Base-by-base conservation (phyloP, 2,329 filamentous ascomycete species). In the Xylaria sp. region DNA sequence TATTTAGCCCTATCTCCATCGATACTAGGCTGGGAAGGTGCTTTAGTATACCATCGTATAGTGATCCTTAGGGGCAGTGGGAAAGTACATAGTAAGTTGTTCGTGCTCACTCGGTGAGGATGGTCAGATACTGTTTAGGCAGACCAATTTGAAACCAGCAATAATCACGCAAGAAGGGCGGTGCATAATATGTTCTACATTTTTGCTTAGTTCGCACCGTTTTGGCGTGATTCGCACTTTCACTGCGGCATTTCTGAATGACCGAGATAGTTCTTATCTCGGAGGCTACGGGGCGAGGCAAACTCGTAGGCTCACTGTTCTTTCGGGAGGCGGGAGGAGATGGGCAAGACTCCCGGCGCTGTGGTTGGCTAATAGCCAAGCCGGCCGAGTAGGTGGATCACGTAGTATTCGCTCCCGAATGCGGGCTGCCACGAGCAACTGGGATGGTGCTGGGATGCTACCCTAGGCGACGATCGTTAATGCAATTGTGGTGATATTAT, bases 391-490 rank as follows among this genome's bases (percentile, higher is more conserved):
- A 34, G 52, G 62, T 30, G 34, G 30, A 15, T 32, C 52, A 46
- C 52, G 64, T 64, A 30, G 60, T 12, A 67, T 59, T 46, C 63
- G 50, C 15, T 64, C 36, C 56, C 60, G 60, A 67, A 61, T 67
- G 60, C 55, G 60, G 67, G 48, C 25, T 58, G 60, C 67, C 63
- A 70, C 57, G 65, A 52, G 67, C 28, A 65, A 13, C 67, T 57
- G 15, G 65, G 67, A 67, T 67, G 25, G 34, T 20, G 30, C 63
- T 61, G 39, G 50, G 59, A 55, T 60, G 59, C 30, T 50, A 66
- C 50, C 65, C 58, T 36, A 53, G 65, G 46, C 63, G 62, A 48
- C 45, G 65, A 68, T 66, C 65, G 32, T 63, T 20, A 56, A 60
- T 63, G 68, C 55, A 68, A 60, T 68, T 36, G 41, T 63, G 58